Base-by-base conservation (phyloP, 306 rosid species). In the Fragaria ananassa region DNA sequence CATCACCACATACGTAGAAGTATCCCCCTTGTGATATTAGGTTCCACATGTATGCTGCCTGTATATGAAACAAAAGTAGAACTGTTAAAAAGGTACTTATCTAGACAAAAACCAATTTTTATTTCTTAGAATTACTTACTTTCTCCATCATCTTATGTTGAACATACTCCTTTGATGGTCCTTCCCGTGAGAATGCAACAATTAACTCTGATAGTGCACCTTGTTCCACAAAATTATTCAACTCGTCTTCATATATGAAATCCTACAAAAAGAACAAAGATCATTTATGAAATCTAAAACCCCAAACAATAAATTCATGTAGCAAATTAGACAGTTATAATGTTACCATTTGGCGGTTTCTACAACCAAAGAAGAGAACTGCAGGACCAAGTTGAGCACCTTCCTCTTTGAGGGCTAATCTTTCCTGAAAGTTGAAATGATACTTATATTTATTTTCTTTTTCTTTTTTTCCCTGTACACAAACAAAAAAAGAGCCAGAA, bases 1-100 rank as follows among this genome's bases (percentile, higher is more conserved):
- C 98, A 83, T 93, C 98, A 80, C 98, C 98, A 86, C 97, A 93
- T 76, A 93, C 98, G 47, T 93, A 93, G 75, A 93, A 83, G 79
- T 93, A 93, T 35, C 84, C 98, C 41, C 95, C 98, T 78, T 87
- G 88, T 51, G 95, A 87, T 62, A 91, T 78, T 79, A 91, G 68
- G 84, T 86, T 83, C 98, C 98, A 93, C 37, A 87, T 47, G 27
- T 85, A 13, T 8, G 81, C 88, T 35, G 96, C 91, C 95, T 93
- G 95, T 71, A 82, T 50, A 78, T 21, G 46, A 54, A 86, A 44
- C 34, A 67, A 77, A 74, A 71, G 79, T 53, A 61, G 74, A 46
- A 64, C 61, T 9, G 27, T 19, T 10, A 73, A 35, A 70, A 79
- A 74, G 79, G 74, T 81, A 56, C 57, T 75, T 17, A 76, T 75